phyloP scores from a whole-genome alignment of 2,329 filamentous ascomycete species.

The Curvularia lunata region DNA sequence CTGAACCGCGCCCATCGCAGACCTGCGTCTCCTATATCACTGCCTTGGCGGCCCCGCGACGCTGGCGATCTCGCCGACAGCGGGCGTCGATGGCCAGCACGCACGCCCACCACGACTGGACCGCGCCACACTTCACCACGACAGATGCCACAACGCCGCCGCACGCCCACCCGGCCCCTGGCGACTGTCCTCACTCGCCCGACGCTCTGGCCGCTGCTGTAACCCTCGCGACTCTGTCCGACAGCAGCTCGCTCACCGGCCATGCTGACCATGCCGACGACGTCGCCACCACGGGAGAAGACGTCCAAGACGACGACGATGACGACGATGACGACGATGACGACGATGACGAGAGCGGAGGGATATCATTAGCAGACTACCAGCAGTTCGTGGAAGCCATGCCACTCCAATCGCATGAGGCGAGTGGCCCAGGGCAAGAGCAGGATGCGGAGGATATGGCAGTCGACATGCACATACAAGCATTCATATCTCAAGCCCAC shows the following conservation, averaged over 20 bases:
- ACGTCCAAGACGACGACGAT: constrained; percentile 12
- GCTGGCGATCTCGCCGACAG: constrained; percentile 21
- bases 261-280: constrained; percentile 17
- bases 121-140: constrained; percentile 22
- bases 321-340: background rate
- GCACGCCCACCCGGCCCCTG: constrained; percentile 6
- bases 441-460: constrained; percentile 4
- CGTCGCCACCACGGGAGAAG: constrained; percentile 5
- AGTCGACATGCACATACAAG: constrained; percentile 17
- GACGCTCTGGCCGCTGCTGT: constrained; percentile 34
- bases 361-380: constrained; percentile 35
- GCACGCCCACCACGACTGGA: constrained; percentile 20
- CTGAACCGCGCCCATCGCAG: constrained; percentile 10
- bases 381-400: constrained; percentile 19
- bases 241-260: constrained; percentile 39
- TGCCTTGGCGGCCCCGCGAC: constrained; percentile 20
- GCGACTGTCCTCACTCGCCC: constrained; percentile 26
- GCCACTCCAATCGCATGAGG: constrained; percentile 4
- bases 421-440: constrained; percentile 11
- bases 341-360: constrained; percentile 31
- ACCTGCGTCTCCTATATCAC: background rate
- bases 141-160: constrained; percentile 20
- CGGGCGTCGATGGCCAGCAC: constrained; percentile 39
- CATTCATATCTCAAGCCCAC: constrained; percentile 26
- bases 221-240: constrained; percentile 39